Conservation (phyloP, 176 grass and related monocot genomes). For the Oryza australiensis region DNA sequence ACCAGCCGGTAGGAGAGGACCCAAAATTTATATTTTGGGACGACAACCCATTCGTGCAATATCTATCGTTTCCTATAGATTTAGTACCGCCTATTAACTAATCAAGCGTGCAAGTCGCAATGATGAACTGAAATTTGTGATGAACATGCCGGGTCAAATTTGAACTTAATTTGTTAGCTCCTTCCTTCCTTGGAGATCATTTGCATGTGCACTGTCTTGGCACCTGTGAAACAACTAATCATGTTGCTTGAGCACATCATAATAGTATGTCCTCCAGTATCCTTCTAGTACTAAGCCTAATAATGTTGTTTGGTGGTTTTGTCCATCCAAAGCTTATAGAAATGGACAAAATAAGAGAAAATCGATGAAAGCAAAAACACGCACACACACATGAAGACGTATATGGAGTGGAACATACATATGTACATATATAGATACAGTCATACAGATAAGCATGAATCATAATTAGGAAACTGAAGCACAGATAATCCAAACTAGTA, state of each 20-base stretch:
- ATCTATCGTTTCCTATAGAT: background rate
- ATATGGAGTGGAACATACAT: no score
- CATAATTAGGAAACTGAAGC: no score
- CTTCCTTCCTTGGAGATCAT: background rate
- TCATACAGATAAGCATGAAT: no score
- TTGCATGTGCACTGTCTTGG: background rate
- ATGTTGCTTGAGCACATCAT: background rate
- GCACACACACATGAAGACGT: no score
- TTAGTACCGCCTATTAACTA: background rate
- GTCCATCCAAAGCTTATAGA: background rate
- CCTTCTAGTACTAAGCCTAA: background rate
- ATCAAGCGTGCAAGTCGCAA: background rate
- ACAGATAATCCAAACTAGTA: no score
- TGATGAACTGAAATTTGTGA: background rate
- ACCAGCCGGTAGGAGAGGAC: background rate
- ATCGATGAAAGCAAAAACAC: background rate
- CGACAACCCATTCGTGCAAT: conserved; percentile 47
- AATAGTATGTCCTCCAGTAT: background rate
- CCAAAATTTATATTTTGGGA: background rate
- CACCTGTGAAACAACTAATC: background rate
- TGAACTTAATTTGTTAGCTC: no score
- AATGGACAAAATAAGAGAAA: background rate
- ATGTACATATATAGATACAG: no score
- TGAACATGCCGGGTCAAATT: no score
- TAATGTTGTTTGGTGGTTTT: background rate